Conservation (phyloP, 805 yeast species). For the Saccharomycopsis fermentans region DNA sequence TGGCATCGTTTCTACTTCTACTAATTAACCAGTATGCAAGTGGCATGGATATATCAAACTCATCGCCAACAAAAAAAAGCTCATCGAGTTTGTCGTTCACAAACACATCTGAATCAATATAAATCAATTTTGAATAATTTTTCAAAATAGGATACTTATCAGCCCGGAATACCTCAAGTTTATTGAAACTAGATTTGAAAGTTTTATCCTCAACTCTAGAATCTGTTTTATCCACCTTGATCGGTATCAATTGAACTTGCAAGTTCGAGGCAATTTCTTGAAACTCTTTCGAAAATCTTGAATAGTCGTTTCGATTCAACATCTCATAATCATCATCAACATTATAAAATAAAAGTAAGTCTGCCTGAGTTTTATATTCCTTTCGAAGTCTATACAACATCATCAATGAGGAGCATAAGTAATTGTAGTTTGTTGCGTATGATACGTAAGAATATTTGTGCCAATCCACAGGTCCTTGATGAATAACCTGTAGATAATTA, state of each 20-base stretch:
- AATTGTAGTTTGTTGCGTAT: constrained; percentile 44
- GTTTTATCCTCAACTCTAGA: constrained; percentile 19
- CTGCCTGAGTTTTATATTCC: constrained; percentile 32
- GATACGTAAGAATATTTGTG: constrained; percentile 44
- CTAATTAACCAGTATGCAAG: constrained; percentile 23
- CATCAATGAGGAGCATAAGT: constrained; percentile 43
- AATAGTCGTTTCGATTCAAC: constrained; percentile 18
- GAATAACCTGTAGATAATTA: neutral
- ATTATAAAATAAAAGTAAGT: constrained; percentile 33
- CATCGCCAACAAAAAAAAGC: constrained; percentile 39
- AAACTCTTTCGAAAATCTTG: constrained; percentile 15
- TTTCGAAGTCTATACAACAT: constrained; percentile 32
- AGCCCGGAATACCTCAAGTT: constrained; percentile 41
- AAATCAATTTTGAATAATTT: constrained; percentile 40
- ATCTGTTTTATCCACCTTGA: constrained; percentile 21
- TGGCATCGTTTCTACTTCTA: constrained; percentile 10
- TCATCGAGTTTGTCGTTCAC: constrained; percentile 38
- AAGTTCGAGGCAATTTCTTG: constrained; percentile 15
- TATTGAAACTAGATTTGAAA: constrained; percentile 47
- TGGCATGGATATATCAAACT: constrained; percentile 36
- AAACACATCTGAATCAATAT: constrained; percentile 47
- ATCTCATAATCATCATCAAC: constrained; percentile 11
- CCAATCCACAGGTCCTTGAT: constrained; percentile 25
- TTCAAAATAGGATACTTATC: constrained; percentile 9
- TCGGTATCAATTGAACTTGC: constrained; percentile 23